Conservation (phyloP, 331 rosid genomes). For the Pyrus hybrid region DNA sequence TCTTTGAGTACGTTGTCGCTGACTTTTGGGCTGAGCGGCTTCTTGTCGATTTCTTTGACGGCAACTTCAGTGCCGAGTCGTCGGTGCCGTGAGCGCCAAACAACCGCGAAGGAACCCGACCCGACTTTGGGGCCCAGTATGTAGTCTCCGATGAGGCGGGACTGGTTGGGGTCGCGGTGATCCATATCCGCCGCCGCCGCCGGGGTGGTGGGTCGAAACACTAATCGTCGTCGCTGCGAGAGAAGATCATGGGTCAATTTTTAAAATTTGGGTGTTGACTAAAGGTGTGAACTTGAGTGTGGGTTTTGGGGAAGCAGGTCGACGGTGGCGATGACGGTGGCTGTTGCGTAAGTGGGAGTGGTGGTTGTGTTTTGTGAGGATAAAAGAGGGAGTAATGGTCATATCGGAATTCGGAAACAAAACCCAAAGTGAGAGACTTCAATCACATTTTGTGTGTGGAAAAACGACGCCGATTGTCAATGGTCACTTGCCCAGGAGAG, state of each 20-base stretch:
- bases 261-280: neutral
- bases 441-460: slow-evolving; percentile 13
- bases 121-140: slow-evolving; percentile 68
- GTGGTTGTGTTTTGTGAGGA: neutral
- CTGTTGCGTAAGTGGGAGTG: neutral
- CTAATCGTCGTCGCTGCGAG: neutral
- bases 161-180: slow-evolving; percentile 12
- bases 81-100: slow-evolving; percentile 68
- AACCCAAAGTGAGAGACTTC: neutral
- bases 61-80: slow-evolving; percentile 64
- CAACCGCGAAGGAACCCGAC: slow-evolving; percentile 93
- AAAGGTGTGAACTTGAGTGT: neutral
- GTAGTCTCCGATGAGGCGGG: slow-evolving; percentile 66
- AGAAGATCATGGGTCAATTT: neutral
- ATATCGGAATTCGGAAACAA: neutral
- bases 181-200: slow-evolving; percentile 31
- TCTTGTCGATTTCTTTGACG: slow-evolving; percentile 70
- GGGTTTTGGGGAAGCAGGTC: neutral
- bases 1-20: slow-evolving; percentile 64
- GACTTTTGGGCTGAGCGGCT: slow-evolving; percentile 57
- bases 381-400: neutral
- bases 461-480: slow-evolving; percentile 40
- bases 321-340: neutral
- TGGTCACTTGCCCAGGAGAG: neutral
- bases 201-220: neutral